phyloP scores from a whole-genome alignment of 768 basidiomycete species.

The Russula sp. region DNA sequence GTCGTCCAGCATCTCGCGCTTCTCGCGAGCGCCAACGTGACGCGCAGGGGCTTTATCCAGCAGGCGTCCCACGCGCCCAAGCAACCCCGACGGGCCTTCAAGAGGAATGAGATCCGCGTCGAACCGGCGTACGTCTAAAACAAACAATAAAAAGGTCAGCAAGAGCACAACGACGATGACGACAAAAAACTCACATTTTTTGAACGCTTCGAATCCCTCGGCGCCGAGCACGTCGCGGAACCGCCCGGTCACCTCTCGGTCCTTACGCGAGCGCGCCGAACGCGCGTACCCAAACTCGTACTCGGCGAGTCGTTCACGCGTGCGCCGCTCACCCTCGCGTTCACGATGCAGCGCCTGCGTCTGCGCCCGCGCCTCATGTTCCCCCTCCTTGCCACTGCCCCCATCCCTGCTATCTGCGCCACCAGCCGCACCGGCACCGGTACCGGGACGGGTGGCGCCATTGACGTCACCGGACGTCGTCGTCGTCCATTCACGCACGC shows the following conservation, averaged over 20 bases:
- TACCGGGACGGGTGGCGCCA: background rate
- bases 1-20: conserved; percentile 25
- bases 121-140: conserved; percentile 62
- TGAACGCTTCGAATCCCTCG: conserved; percentile 30
- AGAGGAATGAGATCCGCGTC: conserved; percentile 70
- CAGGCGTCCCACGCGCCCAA: conserved; percentile 55
- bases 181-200: conserved; percentile 51
- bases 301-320: conserved; percentile 23
- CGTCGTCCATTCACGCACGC: conserved; percentile 20
- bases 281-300: conserved; percentile 25
- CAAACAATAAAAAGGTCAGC: background rate
- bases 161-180: too few species aligned
- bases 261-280: conserved; percentile 5
- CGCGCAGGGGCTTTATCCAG: conserved; percentile 39
- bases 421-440: background rate
- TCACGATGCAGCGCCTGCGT: conserved; percentile 22
- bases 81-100: conserved; percentile 64
- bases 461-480: background rate
- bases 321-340: conserved; percentile 23
- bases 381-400: background rate
- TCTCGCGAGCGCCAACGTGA: conserved; percentile 37
- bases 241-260: conserved; percentile 19
- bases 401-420: background rate
- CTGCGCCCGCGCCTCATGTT: conserved; percentile 9
- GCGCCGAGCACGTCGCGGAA: conserved; percentile 18